Evolutionary conservation across 148 eudicot genomes (phyloP).

Genomic region (Diospyros kaki): DNA sequence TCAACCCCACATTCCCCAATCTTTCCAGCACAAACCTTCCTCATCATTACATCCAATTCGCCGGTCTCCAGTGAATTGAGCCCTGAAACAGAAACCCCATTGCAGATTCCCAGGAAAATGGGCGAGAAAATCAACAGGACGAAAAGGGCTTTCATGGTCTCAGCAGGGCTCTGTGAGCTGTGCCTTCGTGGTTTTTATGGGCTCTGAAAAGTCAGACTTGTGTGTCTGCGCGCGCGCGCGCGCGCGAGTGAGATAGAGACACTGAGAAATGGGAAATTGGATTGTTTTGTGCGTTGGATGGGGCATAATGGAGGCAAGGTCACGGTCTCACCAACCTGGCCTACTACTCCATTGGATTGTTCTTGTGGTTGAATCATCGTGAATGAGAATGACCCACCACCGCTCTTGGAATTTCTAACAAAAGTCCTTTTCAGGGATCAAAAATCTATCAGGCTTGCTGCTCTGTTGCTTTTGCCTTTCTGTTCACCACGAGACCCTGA

Average conservation of each 20-base stretch:
- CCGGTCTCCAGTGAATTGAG: conserved; percentile 27
- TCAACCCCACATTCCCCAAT: conserved; percentile 29
- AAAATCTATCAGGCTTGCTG: no score
- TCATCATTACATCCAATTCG: conserved; percentile 34
- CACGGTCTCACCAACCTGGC: background rate
- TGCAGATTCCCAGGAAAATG: conserved; percentile 42
- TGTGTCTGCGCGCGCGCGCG: no score
- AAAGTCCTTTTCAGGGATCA: background rate
- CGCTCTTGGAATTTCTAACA: background rate
- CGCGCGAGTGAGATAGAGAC: no score
- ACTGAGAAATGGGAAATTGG: background rate
- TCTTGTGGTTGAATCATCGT: background rate
- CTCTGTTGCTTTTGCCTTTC: no score
- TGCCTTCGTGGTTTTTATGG: no score
- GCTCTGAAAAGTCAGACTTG: no score
- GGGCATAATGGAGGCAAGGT: background rate
- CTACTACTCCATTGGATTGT: background rate
- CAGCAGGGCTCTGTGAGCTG: conserved; percentile 7
- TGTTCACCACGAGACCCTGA: no score
- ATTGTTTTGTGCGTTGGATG: background rate
- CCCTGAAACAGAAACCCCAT: conserved; percentile 35
- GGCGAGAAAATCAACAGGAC: conserved; percentile 32
- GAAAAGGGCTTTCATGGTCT: conserved; percentile 17
- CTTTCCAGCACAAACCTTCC: conserved; percentile 38
- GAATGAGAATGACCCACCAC: background rate